A percentile compares a stretch with the other conserved stretches of the same genome.
Evolutionary conservation across 805 yeast species (phyloP).

Genomic region (Saturnispora galanensis): DNA sequence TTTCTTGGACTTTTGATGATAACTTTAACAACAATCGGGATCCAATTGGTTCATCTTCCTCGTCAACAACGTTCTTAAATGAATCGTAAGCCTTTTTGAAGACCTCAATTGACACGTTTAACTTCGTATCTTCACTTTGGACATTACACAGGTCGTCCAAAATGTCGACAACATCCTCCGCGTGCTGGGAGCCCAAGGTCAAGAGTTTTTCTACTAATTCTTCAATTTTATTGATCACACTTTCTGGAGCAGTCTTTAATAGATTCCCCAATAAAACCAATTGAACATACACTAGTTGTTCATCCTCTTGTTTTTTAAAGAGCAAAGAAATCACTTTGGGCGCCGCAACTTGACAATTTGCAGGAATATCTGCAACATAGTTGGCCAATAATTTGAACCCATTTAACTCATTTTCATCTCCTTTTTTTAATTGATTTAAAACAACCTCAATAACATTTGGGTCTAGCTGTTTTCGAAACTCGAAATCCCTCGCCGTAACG

Average conservation of each 20-base stretch:
- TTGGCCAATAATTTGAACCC: constrained; percentile 11
- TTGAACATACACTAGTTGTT: neutral
- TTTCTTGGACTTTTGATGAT: neutral
- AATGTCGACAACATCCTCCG: neutral
- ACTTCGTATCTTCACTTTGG: neutral
- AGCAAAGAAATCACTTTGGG: neutral
- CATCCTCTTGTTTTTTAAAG: neutral
- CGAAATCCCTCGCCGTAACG: constrained; percentile 3
- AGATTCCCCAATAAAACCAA: constrained; percentile 8
- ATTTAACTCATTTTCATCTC: neutral
- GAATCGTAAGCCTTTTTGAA: neutral
- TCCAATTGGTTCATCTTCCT: neutral
- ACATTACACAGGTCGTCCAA: neutral
- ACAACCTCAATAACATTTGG: neutral
- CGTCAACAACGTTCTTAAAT: neutral
- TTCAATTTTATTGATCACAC: neutral
- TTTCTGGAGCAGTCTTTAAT: constrained; percentile 4
- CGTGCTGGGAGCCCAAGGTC: neutral
- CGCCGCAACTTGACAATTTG: constrained; percentile 5
- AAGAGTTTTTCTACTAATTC: constrained; percentile 1
- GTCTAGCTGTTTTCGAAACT: constrained; percentile 1
- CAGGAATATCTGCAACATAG: constrained; percentile 13
- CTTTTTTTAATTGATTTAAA: neutral
- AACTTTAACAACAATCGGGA: neutral
- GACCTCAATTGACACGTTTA: neutral